These are phyloP conservation scores for Penicillium salamii DNA, from an alignment of 495 filamentous ascomycete genomes.

Conservation along the genomic window DNA sequence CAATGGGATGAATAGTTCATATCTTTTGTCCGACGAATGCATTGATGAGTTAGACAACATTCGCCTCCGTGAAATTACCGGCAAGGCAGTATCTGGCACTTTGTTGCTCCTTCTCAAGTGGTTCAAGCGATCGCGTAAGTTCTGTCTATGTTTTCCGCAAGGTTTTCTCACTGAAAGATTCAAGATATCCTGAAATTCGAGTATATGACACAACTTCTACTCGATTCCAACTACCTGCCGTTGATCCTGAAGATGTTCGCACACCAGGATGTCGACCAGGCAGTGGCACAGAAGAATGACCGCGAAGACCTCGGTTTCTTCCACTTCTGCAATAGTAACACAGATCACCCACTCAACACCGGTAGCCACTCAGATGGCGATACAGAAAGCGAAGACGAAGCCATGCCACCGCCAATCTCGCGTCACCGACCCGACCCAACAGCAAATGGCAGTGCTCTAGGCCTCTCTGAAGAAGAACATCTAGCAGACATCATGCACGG, in stretches of 20 bases:
- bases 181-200: conserved; percentile 93
- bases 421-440: conserved; percentile 44
- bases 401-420: conserved; percentile 78
- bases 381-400: conserved; percentile 60
- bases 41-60: conserved; percentile 77
- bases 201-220: conserved; percentile 86
- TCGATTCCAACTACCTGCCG: conserved; percentile 92
- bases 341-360: conserved; percentile 37
- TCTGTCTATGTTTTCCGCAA: not conserved
- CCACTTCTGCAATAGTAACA: conserved; percentile 70
- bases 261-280: conserved; percentile 84
- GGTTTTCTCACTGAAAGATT: conserved; percentile 12
- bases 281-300: conserved; percentile 82
- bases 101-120: conserved; percentile 87
- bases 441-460: conserved; percentile 25
- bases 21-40: conserved; percentile 37
- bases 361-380: conserved; percentile 28
- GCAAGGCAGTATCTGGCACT: conserved; percentile 85
- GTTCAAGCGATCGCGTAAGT: conserved; percentile 92
- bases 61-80: conserved; percentile 77
- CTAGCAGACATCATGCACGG: conserved; percentile 33
- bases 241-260: conserved; percentile 89
- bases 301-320: conserved; percentile 88
- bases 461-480: conserved; percentile 32
- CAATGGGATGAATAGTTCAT: conserved; percentile 32